Conservation (phyloP, 805 yeast genomes). For the Groenewaldozyma salmanticensis region DNA sequence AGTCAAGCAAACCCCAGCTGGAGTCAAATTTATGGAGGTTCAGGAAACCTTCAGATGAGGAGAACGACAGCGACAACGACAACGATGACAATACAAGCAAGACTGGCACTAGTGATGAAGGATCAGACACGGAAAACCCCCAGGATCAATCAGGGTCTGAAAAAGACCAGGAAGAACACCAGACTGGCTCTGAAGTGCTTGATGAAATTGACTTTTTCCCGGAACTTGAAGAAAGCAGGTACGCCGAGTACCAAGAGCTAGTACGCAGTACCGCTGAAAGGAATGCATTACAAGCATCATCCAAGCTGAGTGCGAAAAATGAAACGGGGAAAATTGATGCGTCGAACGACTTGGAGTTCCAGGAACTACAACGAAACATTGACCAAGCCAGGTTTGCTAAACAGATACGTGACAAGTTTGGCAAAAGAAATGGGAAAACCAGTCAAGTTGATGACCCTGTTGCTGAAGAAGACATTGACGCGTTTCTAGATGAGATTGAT, state of each 20-base stretch:
- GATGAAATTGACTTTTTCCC: slow-evolving; percentile 9
- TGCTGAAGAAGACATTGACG: slow-evolving; percentile 17
- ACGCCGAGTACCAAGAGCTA: slow-evolving; percentile 4
- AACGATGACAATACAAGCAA: slow-evolving; percentile 2
- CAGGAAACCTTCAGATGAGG: slow-evolving; percentile 1
- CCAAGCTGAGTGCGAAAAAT: neutral
- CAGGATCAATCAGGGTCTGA: neutral
- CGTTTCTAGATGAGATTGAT: slow-evolving; percentile 17
- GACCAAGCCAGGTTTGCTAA: slow-evolving; percentile 11
- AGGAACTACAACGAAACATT: slow-evolving; percentile 11
- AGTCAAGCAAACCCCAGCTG: neutral
- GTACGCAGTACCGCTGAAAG: slow-evolving; percentile 2
- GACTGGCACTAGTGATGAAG: neutral
- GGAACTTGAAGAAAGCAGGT: slow-evolving; percentile 5
- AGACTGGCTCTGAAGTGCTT: neutral
- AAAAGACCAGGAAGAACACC: neutral
- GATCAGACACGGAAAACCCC: neutral
- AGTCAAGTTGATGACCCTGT: neutral
- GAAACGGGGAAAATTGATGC: slow-evolving; percentile 3
- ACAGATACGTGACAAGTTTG: slow-evolving; percentile 13
- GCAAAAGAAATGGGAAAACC: slow-evolving; percentile 2
- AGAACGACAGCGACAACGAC: slow-evolving; percentile 1
- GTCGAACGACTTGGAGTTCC: slow-evolving; percentile 11
- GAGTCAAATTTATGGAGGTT: slow-evolving; percentile 2
- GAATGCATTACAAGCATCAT: neutral